Evolutionary conservation across 192 early-diverging fungal species (phyloP), one percentile per base, ranked within the genome.

Genomic region (Gamsiella multidivaricata): DNA sequence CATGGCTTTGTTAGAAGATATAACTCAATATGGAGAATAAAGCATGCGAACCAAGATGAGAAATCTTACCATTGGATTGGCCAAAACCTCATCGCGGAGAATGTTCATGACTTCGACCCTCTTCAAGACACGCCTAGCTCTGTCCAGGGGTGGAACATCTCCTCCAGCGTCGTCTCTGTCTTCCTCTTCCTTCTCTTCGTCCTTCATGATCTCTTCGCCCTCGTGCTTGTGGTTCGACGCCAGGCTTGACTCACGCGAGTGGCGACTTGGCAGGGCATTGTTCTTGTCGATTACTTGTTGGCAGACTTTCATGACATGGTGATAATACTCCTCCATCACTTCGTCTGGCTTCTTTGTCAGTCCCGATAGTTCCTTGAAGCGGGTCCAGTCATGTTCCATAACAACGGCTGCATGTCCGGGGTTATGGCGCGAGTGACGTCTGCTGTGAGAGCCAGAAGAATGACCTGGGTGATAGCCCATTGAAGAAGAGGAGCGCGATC

Each of bases 341-440:
- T 93, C 89, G 54, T 89, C 88, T 5, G 90, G 72, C 76, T 93
- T 93, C 45, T 84, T 83, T 14, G 70, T 61, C 28, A 95, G 55
- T 34, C 89, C 87, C 36, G 91, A 79, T 14, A 94, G 69, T 46
- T 90, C 88, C 50, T 88, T 91, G 81, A 95, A 94, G 3, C 84
- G 79, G 1, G 74, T 79, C 94, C 94, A 95, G 37, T 78, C 74
- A 34, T 78, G 74, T 43, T 37, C 56, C 3, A 69, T 33, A 25
- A 49, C 17, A 5, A 45, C 31, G 22, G 45, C 22, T 1, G 28
- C 12, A 1, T 51, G 33, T 12, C 33, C 36, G 8, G 68, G 58
- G 42, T 70, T 59, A 17, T 70, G 68, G n/a, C 68, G 68, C n/a
- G 68, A 70, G 17, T 70, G 68, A 26, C 68, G 58, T 61, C 68